Conservation (phyloP, 2,329 filamentous ascomycete species). For the Lachnellula hyalina region DNA sequence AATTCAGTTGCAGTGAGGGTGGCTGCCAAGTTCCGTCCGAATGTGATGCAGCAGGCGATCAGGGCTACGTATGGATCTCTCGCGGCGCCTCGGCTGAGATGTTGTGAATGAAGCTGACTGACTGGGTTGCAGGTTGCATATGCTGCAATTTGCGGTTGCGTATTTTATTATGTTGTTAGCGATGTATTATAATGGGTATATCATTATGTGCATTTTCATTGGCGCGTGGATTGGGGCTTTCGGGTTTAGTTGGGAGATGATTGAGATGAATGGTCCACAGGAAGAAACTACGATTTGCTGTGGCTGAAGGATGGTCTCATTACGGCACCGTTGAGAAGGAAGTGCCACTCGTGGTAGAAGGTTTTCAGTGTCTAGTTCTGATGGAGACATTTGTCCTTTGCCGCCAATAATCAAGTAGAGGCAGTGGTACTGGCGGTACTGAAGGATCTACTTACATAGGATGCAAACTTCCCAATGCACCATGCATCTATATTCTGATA, state of each 20-base stretch:
- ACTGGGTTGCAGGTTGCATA: slow-evolving; percentile 45
- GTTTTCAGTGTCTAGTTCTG: no score
- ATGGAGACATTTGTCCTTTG: no score
- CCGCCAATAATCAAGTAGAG: not conserved
- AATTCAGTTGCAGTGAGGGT: not conserved
- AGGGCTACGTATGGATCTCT: slow-evolving; percentile 43
- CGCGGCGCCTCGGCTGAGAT: no score
- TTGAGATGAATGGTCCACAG: slow-evolving; percentile 29
- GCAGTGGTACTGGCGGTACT: not conserved
- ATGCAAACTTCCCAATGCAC: no score
- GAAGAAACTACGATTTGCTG: slow-evolving; percentile 24
- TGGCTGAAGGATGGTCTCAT: slow-evolving; percentile 11
- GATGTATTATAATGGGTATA: slow-evolving; percentile 64
- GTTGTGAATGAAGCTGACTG: no score
- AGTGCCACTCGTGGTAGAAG: no score
- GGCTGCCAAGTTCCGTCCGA: slow-evolving; percentile 45
- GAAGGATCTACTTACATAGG: no score
- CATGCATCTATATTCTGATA: no score
- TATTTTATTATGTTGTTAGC: slow-evolving; percentile 74
- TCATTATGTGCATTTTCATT: slow-evolving; percentile 77
- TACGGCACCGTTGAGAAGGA: not conserved
- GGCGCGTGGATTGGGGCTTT: slow-evolving; percentile 70
- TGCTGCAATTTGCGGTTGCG: slow-evolving; percentile 66
- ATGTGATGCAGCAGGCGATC: slow-evolving; percentile 57
- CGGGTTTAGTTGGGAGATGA: slow-evolving; percentile 65